These are phyloP conservation scores for Rasamsonia emersonii DNA, from an alignment of 2,329 filamentous ascomycete genomes.

Conservation along the genomic window DNA sequence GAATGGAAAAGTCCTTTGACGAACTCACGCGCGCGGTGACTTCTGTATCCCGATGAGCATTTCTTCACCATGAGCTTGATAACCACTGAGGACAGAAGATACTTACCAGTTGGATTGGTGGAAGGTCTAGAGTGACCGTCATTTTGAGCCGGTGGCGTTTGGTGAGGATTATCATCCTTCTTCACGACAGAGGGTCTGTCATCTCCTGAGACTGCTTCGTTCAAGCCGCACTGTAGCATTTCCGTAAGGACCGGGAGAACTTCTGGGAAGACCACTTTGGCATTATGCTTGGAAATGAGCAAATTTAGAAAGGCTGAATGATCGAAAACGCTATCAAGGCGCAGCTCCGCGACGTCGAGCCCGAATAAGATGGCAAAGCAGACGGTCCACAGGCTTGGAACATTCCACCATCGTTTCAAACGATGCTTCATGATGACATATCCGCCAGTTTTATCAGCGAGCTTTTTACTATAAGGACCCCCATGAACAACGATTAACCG, in stretches of 20 bases:
- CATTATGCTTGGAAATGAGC: conserved; percentile 52
- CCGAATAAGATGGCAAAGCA: conserved; percentile 86
- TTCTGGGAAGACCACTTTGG: conserved; percentile 65
- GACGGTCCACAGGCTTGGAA: conserved; percentile 75
- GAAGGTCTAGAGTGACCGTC: conserved; percentile 11
- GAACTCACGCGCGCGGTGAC: conserved; percentile 32
- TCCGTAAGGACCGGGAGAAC: conserved; percentile 69
- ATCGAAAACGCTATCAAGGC: conserved; percentile 66
- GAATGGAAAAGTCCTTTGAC: conserved; percentile 52
- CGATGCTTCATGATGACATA: conserved; percentile 78
- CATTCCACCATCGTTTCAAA: conserved; percentile 80
- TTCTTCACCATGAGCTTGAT: too few relatives aligned
- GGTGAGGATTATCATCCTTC: conserved; percentile 4
- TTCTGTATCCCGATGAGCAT: conserved; percentile 11
- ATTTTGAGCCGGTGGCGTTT: conserved; percentile 8
- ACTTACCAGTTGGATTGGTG: conserved; percentile 9
- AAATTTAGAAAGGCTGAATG: conserved; percentile 63
- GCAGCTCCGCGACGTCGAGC: conserved; percentile 64
- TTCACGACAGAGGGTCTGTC: too few relatives aligned
- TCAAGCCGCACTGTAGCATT: conserved; percentile 81
- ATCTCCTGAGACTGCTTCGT: conserved; percentile 52
- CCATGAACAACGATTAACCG: conserved; percentile 78
- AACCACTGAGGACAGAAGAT: too few relatives aligned
- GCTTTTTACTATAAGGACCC: conserved; percentile 71
- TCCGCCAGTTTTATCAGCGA: conserved; percentile 75